Conservation (phyloP, 805 yeast genomes). For the Candida pseudoglaebosa region DNA sequence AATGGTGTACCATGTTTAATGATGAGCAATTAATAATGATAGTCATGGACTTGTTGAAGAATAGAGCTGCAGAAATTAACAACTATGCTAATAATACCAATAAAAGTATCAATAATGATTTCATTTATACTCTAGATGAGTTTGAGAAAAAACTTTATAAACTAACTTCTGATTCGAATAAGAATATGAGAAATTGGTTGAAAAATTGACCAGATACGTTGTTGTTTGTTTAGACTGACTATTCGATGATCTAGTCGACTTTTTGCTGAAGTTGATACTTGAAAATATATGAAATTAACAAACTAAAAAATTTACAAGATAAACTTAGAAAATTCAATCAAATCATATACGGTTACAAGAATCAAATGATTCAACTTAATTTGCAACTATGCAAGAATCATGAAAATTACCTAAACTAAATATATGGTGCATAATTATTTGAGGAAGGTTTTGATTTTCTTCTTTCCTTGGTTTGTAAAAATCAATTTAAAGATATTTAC, state of each 20-base stretch:
- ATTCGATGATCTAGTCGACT: constrained; percentile 16
- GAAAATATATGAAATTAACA: neutral
- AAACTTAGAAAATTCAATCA: too few species aligned
- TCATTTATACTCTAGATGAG: constrained; percentile 68
- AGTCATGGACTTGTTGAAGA: constrained; percentile 47
- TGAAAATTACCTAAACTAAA: too few species aligned
- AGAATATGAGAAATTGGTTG: constrained; percentile 36
- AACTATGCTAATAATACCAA: constrained; percentile 59
- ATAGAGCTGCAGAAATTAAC: constrained; percentile 66
- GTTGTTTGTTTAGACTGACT: neutral
- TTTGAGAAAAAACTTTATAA: constrained; percentile 63
- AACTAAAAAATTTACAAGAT: constrained; percentile 1
- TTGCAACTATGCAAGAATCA: too few species aligned
- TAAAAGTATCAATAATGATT: constrained; percentile 46
- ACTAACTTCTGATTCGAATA: constrained; percentile 46
- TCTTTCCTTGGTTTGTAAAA: too few species aligned
- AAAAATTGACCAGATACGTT: constrained; percentile 19
- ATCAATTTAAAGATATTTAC: too few species aligned
- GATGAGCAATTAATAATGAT: constrained; percentile 60
- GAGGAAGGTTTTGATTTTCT: too few species aligned
- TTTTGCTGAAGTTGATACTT: constrained; percentile 20
- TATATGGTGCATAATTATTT: too few species aligned
- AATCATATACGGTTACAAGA: too few species aligned
- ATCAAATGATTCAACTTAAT: too few species aligned
- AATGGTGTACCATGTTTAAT: constrained; percentile 72